Evolutionary conservation across 805 yeast species (phyloP).

Genomic region (Ogataea allantospora): DNA sequence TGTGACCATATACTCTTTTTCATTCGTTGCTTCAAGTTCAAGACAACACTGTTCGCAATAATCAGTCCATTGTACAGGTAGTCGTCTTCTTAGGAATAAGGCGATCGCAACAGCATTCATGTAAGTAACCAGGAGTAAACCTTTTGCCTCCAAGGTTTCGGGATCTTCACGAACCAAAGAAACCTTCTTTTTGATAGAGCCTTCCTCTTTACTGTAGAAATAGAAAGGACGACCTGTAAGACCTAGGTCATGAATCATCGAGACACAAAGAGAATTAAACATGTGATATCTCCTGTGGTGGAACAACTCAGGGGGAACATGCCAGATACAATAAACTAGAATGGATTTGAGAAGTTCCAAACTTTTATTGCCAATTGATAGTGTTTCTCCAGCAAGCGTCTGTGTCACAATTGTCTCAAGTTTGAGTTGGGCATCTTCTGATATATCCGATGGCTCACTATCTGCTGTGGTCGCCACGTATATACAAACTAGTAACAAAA

Average conservation of each 20-base stretch:
- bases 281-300: slow-evolving; percentile 77
- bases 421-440: slow-evolving; percentile 42
- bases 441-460: slow-evolving; percentile 23
- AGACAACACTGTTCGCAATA: slow-evolving; percentile 61
- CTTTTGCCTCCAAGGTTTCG: slow-evolving; percentile 44
- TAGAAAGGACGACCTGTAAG: slow-evolving; percentile 53
- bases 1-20: slow-evolving; percentile 39
- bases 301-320: slow-evolving; percentile 78
- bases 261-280: slow-evolving; percentile 59
- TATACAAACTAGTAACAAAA: slow-evolving; percentile 63
- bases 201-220: slow-evolving; percentile 41
- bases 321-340: slow-evolving; percentile 69
- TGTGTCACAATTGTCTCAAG: slow-evolving; percentile 54
- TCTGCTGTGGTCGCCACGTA: slow-evolving; percentile 53
- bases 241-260: slow-evolving; percentile 75
- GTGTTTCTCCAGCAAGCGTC: slow-evolving; percentile 53
- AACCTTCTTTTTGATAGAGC: slow-evolving; percentile 38
- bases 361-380: slow-evolving; percentile 69
- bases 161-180: slow-evolving; percentile 37
- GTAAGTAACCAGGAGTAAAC: slow-evolving; percentile 57
- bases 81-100: slow-evolving; percentile 61
- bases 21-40: slow-evolving; percentile 40
- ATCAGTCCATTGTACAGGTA: slow-evolving; percentile 62
- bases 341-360: slow-evolving; percentile 64
- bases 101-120: slow-evolving; percentile 61